These are phyloP conservation scores for Domatiomyces catenatus DNA, from an alignment of 2,329 filamentous ascomycete genomes.

Conservation along the genomic window DNA sequence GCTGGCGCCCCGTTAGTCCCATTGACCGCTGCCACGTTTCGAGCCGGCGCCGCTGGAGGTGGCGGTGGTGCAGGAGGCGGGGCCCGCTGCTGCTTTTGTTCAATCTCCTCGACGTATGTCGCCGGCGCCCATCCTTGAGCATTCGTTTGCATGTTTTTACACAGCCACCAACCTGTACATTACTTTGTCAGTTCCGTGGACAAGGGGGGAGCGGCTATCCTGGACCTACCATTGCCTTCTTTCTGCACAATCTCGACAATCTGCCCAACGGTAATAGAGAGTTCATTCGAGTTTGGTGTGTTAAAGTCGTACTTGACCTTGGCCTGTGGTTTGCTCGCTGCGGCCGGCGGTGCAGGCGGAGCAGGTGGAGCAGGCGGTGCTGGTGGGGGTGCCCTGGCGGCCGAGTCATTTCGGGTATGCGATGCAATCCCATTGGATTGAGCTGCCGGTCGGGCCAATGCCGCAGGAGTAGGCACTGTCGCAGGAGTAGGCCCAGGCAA, in stretches of 20 bases:
- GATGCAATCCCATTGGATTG: constrained; percentile 24
- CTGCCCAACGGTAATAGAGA: constrained; percentile 65
- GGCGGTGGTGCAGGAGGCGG: constrained; percentile 40
- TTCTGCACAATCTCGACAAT: constrained; percentile 83
- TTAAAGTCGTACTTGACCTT: constrained; percentile 88
- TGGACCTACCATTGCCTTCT: constrained; percentile 70
- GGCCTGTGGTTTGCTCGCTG: constrained; percentile 57
- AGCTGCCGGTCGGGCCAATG: constrained; percentile 29
- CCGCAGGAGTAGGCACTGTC: constrained; percentile 1
- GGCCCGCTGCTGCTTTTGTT: constrained; percentile 44
- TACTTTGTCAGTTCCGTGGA: constrained; percentile 3
- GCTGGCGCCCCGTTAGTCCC: constrained; percentile 22
- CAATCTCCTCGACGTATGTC: constrained; percentile 72
- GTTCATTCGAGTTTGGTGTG: constrained; percentile 69
- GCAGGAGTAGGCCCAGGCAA: constrained; percentile 1
- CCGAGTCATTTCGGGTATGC: constrained; percentile 43
- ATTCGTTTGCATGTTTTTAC: constrained; percentile 50
- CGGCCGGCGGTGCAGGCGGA: constrained; percentile 43
- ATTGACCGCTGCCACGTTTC: constrained; percentile 38
- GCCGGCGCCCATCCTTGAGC: constrained; percentile 89
- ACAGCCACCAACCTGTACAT: constrained; percentile 83
- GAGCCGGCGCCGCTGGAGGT: constrained; percentile 31
- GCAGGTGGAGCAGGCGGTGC: constrained; percentile 51
- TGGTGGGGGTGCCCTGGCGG: constrained; percentile 32
- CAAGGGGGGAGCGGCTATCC: not conserved